Percentiles rank a stretch among this genome's conserved stretches.
Conservation (phyloP, 2,329 filamentous ascomycete species). For the Xylariaceae sp. region DNA sequence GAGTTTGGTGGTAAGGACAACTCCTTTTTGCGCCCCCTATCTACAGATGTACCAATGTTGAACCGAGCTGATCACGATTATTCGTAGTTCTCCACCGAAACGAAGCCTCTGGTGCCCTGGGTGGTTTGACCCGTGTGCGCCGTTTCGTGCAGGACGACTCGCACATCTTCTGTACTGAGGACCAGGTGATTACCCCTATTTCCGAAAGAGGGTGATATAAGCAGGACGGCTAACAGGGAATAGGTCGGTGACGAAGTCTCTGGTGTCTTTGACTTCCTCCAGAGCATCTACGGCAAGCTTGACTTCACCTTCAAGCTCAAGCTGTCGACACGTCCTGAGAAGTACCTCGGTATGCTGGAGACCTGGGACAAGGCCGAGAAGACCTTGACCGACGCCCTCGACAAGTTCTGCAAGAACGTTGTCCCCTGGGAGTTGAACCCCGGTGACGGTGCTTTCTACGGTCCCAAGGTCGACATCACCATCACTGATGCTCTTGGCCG, state of each 20-base stretch:
- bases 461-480: slow-evolving; percentile 96
- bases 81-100: slow-evolving; percentile 68
- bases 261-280: slow-evolving; percentile 64
- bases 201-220: background rate
- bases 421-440: slow-evolving; percentile 84
- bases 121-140: slow-evolving; percentile 75
- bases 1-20: slow-evolving; percentile 59
- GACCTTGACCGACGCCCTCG: slow-evolving; percentile 71
- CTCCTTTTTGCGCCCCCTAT: background rate
- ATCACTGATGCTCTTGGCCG: slow-evolving; percentile 82
- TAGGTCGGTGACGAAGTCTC: slow-evolving; percentile 30
- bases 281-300: slow-evolving; percentile 69
- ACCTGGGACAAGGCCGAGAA: slow-evolving; percentile 87
- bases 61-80: background rate
- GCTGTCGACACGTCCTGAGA: slow-evolving; percentile 16
- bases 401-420: slow-evolving; percentile 60
- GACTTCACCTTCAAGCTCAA: slow-evolving; percentile 70
- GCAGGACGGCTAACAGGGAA: slow-evolving; percentile 2
- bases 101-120: slow-evolving; percentile 75
- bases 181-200: slow-evolving; percentile 32
- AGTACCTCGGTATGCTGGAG: slow-evolving; percentile 43
- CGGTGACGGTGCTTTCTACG: slow-evolving; percentile 96
- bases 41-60: no score
- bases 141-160: slow-evolving; percentile 89
- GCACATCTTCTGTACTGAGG: slow-evolving; percentile 74